Percentiles rank a stretch among this genome's conserved stretches.
Conservation (phyloP, 2,329 filamentous ascomycete species). For the Eutypella sp. region DNA sequence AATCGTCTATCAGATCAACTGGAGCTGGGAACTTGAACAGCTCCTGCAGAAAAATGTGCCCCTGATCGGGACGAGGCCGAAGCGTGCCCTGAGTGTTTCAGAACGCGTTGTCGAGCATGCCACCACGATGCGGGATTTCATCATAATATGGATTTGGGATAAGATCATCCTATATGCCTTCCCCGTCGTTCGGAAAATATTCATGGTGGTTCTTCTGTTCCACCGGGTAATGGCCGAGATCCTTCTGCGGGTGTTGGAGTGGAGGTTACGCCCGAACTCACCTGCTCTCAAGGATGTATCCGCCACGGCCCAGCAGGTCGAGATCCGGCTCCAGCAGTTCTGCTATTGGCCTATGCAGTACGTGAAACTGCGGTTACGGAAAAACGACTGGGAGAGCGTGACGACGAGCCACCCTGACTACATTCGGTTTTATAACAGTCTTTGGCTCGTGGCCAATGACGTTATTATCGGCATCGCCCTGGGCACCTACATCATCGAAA, state of each 20-base stretch:
- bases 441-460: slow-evolving; percentile 98
- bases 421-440: slow-evolving; percentile 96
- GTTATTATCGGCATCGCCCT: slow-evolving; percentile 97
- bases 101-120: slow-evolving; percentile 94
- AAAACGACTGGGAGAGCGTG: slow-evolving; percentile 91
- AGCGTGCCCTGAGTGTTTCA: slow-evolving; percentile 84
- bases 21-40: slow-evolving; percentile 82
- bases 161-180: slow-evolving; percentile 70
- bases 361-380: slow-evolving; percentile 79
- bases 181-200: slow-evolving; percentile 66
- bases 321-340: slow-evolving; percentile 95
- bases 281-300: slow-evolving; percentile 92
- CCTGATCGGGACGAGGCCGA: slow-evolving; percentile 74
- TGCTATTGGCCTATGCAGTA: slow-evolving; percentile 99
- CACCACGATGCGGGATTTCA: slow-evolving; percentile 73
- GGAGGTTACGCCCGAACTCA: slow-evolving; percentile 70
- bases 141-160: slow-evolving; percentile 64
- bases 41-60: slow-evolving; percentile 85
- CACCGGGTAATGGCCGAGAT: slow-evolving; percentile 79
- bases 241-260: slow-evolving; percentile 75
- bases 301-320: slow-evolving; percentile 93
- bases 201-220: slow-evolving; percentile 72
- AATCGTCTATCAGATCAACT: slow-evolving; percentile 93
- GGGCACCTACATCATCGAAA: slow-evolving; percentile 95
- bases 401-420: slow-evolving; percentile 96